Evolutionary conservation across 2,329 filamentous ascomycete species (phyloP).

Genomic region (Diaporthe batatas): DNA sequence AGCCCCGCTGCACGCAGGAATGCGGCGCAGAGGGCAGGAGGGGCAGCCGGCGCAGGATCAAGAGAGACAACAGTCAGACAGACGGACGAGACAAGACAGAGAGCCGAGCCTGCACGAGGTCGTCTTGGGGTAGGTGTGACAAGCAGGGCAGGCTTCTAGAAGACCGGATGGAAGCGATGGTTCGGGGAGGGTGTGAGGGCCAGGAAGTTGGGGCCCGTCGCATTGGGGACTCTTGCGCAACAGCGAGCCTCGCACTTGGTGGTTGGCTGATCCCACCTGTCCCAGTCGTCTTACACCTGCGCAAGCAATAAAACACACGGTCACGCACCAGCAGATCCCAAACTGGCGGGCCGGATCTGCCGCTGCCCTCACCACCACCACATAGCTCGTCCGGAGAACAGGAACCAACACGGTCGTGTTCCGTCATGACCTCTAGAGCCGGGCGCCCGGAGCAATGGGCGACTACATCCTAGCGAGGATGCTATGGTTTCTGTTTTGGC

Average conservation of each 20-base stretch:
- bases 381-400: neutral
- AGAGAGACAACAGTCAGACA: neutral
- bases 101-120: neutral
- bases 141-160: conserved; percentile 20
- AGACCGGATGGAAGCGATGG: conserved; percentile 17
- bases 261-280: conserved; percentile 17
- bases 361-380: conserved; percentile 9
- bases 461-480: conserved; percentile 29
- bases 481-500: conserved; percentile 13
- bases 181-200: neutral
- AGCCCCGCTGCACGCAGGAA: conserved; percentile 9
- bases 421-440: neutral
- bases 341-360: conserved; percentile 23
- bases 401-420: neutral
- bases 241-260: neutral
- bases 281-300: conserved; percentile 14
- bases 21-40: conserved; percentile 7
- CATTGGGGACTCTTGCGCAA: conserved; percentile 13
- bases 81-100: too few species aligned
- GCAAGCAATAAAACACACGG: neutral
- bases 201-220: conserved; percentile 18
- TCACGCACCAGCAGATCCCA: neutral
- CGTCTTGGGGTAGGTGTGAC: neutral
- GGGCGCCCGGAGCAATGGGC: conserved; percentile 25
- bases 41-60: neutral